phyloP scores from a whole-genome alignment of 345 rosid genomes.

The Lumnitzera littorea region DNA sequence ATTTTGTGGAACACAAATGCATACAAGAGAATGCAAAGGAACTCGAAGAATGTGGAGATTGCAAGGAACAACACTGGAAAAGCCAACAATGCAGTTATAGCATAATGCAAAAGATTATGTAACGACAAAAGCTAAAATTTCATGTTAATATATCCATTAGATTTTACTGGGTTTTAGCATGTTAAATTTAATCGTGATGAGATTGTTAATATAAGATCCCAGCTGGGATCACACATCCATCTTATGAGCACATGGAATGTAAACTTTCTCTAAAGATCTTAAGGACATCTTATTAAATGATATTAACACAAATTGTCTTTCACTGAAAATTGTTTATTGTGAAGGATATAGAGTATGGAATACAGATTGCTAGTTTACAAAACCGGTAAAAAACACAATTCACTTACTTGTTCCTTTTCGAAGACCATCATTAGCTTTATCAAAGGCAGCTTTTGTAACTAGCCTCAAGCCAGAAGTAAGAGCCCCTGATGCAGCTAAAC shows the following conservation, averaged over 20 bases:
- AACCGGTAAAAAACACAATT: background rate
- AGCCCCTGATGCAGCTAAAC: conserved; percentile 9
- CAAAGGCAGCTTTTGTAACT: conserved; percentile 8
- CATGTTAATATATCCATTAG: background rate
- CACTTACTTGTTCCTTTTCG: conserved; percentile 9
- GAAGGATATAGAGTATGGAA: too few species aligned
- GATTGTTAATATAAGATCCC: too few species aligned
- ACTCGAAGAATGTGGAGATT: conserved; percentile 62
- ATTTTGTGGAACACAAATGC: conserved; percentile 60
- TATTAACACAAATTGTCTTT: too few species aligned
- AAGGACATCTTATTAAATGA: too few species aligned
- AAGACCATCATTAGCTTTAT: background rate
- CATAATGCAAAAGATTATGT: background rate
- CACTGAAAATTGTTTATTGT: too few species aligned
- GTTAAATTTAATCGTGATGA: too few species aligned
- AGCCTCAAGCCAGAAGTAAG: conserved; percentile 8
- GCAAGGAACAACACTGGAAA: conserved; percentile 69
- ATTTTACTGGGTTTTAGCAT: too few species aligned
- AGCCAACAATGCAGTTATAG: background rate
- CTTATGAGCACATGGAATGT: too few species aligned
- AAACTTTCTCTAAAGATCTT: too few species aligned
- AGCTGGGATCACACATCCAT: too few species aligned
- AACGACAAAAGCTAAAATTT: background rate
- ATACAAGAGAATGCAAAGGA: conserved; percentile 55
- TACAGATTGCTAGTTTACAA: background rate